Evolutionary conservation across 2,329 filamentous ascomycete genomes (phyloP), one percentile per base, ranked within the genome.

Genomic region (Clarireedia homoeocarpa): DNA sequence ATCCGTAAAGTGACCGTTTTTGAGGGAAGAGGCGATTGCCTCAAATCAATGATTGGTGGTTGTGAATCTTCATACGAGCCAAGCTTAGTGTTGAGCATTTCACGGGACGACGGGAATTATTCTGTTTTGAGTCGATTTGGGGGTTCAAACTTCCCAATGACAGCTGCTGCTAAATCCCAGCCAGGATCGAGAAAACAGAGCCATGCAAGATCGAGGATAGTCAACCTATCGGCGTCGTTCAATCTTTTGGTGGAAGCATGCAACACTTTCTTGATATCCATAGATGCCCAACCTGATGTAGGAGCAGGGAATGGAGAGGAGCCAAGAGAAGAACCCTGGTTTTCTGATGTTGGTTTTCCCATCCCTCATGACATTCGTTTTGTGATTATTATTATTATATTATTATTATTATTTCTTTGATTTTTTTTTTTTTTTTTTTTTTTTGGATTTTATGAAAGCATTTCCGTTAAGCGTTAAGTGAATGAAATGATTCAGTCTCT

Each of bases 21-120:
- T 34, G 30, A 55, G 53, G 45, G 46, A 12, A 57, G 47, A 27
- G 17, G 17, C 40, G 61, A 60, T 64, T 66, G 65, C 65, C 65
- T 64, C 63, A 66, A 56, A 57, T 51, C n/a, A 51, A 58, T 61
- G 65, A 66, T 65, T 65, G 65, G 65, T 51, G 57, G 59, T 59
- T 30, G 39, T 58, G 62, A 52, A 57, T 50, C 46, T 40, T 56
- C 58, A 55, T 57, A 60, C 59, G 49, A 59, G 61, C 51, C 53
- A 49, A 55, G 53, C 42, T 60, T 62, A 62, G 61, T 63, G 63
- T 57, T 57, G 59, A 48, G 57, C 55, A 53, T 56, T 39, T 17
- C 17, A 26, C 17, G 9, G 17, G 24, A n/a, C 39, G 26, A 34
- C 30, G 30, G 30, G 30, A 34, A 34, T 34, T 34, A 34, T 34